Evolutionary conservation across 1,284 basidiomycete genomes (phyloP), one percentile per base, ranked within the genome.

Genomic region (Salmacisia buchloeana): DNA sequence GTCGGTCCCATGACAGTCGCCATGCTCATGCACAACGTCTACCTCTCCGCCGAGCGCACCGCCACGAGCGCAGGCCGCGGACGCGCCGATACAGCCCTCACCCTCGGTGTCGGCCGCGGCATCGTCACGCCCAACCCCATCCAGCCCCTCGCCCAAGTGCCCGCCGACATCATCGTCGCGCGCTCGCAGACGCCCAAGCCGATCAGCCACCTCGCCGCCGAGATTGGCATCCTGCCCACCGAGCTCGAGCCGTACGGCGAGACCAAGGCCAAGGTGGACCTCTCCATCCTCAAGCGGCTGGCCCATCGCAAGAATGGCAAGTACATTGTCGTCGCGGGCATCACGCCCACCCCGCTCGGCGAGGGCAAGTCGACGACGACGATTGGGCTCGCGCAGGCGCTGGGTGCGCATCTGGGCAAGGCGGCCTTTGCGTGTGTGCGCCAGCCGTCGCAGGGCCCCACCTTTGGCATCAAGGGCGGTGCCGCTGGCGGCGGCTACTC

Each of bases 1-100:
- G 96, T 99, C 61, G 96, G 96, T 25, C 96, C 96, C 33, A 97
- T 97, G 94, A 99, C 96, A 9, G 96, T 99, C 66, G 96, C 96
- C 45, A 86, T 97, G 85, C 88, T 99, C 71, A 97, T 98, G 94
- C 86, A 88, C 78, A 99, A 98, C 83, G 94, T 94, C 0, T 83
- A 93, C 69, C 83, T 85, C 68, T 89, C 91, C 61, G 69, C 94
- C 90, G 62, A 85, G 87, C 69, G 88, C 87, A 43, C 15, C 13
- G 29, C 38, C 12, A 58, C 86, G 96, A 68, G 93, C 93, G 18
- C 86, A 94, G 76, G 91, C 92, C 34, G 87, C 96, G 71, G 85
- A 96, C 73, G 69, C 63, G 94, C 94, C 80, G 90, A 91, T 72
- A 84, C 93, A 69, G 46, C 18, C 7, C 12, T 31, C 6, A 83